Conservation (phyloP, 768 basidiomycete genomes). For the Tubosaeta sp. region DNA sequence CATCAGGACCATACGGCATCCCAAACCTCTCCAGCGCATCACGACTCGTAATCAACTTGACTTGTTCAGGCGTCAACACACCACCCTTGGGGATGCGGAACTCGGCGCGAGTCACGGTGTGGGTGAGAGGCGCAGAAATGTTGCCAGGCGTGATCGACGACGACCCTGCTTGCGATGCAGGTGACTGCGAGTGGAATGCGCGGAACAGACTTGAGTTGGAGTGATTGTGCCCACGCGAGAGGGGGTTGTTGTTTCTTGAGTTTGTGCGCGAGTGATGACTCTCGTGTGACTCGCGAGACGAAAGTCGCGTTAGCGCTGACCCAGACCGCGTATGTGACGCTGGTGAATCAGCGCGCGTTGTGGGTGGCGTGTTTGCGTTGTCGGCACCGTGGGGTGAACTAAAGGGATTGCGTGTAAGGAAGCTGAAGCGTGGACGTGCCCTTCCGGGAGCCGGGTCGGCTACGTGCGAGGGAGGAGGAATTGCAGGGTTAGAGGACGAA, state of each 20-base stretch:
- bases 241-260: conserved; percentile 29
- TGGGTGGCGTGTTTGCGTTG: conserved; percentile 6
- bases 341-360: conserved; percentile 22
- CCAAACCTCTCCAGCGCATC: conserved; percentile 68
- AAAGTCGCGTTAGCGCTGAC: conserved; percentile 20
- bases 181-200: conserved; percentile 40
- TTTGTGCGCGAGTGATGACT: conserved; percentile 19
- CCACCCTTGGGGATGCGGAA: conserved; percentile 55
- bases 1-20: conserved; percentile 72
- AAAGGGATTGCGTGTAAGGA: conserved; percentile 39
- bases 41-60: conserved; percentile 65
- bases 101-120: conserved; percentile 67
- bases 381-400: conserved; percentile 24
- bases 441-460: neutral
- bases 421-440: conserved; percentile 44
- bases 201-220: conserved; percentile 31
- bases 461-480: neutral
- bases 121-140: conserved; percentile 72
- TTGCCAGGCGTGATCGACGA: conserved; percentile 68
- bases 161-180: conserved; percentile 44
- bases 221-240: conserved; percentile 35
- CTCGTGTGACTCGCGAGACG: conserved; percentile 22
- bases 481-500: neutral
- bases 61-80: conserved; percentile 44
- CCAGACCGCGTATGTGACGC: conserved; percentile 7